Base-by-base conservation (phyloP, 257 asterid genomes). In the Capsicum pubescens region DNA sequence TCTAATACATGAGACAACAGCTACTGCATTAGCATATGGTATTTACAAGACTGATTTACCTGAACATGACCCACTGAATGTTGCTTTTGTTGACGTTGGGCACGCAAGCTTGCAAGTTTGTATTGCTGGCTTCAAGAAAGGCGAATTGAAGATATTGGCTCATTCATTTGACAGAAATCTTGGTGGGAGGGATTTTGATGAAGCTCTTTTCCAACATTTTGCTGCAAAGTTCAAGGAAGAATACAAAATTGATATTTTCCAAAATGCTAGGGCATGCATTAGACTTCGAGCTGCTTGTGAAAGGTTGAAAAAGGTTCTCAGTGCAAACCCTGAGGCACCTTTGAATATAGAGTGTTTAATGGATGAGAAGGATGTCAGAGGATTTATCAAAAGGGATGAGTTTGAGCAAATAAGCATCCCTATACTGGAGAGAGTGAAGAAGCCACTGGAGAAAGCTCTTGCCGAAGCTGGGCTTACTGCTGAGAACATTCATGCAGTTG, bases 101-200 rank as follows among this genome's bases (percentile, higher is more conserved):
- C 98, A 94, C 88, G 89, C 98, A 11, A 94, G 99, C 60, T 50
- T 96, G 92, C 99, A 96, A 88, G 99, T 96, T 59, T 96, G 98
- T 86, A 90, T 96, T 88, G 98, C 94, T 81, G 97, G 91, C 72
- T 92, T 96, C 86, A 96, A 92, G 92, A 96, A 94, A 90, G 99
- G 99, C 15, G 98, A 96, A 89, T 87, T 96, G 87, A 94, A 93
- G 92, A 87, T 96, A 85, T 85, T 94, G 90, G 93, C 98, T 7
- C 99, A 96, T 82, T 90, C 99, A 52, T 96, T 91, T 74, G 99
- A 96, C 83, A 90, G 95, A 57, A 93, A 92, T 57, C 93, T 96
- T n/a, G 99, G 99, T 83, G 99, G 99, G 56, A 91, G 98, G 79
- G 99, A 96, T 83, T 96, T 96, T 83, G 98, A 96, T 63, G 99